Evolutionary conservation across 1,284 basidiomycete species (phyloP).

Genomic region (Sanghuangporus baumii): DNA sequence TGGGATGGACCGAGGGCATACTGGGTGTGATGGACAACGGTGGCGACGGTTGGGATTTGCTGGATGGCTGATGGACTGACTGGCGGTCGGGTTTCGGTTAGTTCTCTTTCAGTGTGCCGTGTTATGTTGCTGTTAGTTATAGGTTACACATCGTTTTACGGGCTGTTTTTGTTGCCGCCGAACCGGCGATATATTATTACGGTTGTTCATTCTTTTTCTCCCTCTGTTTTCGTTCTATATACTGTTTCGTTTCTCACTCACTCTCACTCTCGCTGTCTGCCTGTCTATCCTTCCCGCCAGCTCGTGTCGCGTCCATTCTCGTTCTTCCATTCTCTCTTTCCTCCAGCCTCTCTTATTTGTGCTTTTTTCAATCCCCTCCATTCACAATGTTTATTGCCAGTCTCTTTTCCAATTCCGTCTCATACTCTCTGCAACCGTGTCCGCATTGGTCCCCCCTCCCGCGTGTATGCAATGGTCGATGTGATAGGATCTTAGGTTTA

Average conservation of each 20-base stretch:
- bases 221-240: not conserved
- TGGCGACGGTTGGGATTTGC: not conserved
- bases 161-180: constrained; percentile 13
- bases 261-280: constrained; percentile 16
- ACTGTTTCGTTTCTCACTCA: constrained; percentile 15
- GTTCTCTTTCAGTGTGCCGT: not conserved
- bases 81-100: not conserved
- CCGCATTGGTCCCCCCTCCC: too few relatives aligned
- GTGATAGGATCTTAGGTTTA: too few relatives aligned
- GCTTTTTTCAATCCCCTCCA: not conserved
- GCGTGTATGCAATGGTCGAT: too few relatives aligned
- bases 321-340: constrained; percentile 8
- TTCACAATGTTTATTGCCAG: not conserved
- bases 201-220: constrained; percentile 13
- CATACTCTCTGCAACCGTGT: not conserved
- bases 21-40: not conserved
- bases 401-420: not conserved
- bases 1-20: not conserved
- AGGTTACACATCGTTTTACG: constrained; percentile 1
- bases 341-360: constrained; percentile 19
- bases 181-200: constrained; percentile 14
- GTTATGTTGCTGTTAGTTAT: not conserved
- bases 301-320: not conserved
- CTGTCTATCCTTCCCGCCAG: not conserved
- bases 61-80: not conserved